Conservation (phyloP, 371 early-diverging fungal species). For the Mucor lusitanicus region DNA sequence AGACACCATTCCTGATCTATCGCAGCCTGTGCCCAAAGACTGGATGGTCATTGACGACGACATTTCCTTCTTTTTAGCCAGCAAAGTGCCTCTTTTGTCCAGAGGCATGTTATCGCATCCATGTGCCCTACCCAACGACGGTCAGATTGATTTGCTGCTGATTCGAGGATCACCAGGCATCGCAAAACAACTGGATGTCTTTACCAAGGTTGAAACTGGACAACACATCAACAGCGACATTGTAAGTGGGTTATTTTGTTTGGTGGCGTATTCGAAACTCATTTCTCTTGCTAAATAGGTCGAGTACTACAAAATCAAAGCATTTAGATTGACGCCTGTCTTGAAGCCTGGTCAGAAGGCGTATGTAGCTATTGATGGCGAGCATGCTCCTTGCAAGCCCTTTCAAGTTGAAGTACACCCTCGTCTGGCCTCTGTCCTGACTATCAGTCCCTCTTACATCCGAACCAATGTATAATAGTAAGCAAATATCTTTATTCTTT, state of each 20-base stretch:
- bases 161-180: conserved; percentile 35
- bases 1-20: conserved; percentile 35
- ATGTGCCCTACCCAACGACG: conserved; percentile 59
- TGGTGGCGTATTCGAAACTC: background rate
- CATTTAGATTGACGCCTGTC: conserved; percentile 55
- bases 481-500: too few relatives aligned
- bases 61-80: conserved; percentile 48
- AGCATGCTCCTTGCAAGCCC: conserved; percentile 54
- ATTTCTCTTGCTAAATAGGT: conserved; percentile 35
- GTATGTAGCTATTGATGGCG: conserved; percentile 63
- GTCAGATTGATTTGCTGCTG: conserved; percentile 55
- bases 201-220: conserved; percentile 55
- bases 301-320: conserved; percentile 62
- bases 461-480: background rate
- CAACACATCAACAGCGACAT: conserved; percentile 48
- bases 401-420: conserved; percentile 65
- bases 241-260: conserved; percentile 25
- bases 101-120: conserved; percentile 56
- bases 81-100: conserved; percentile 58
- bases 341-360: conserved; percentile 31
- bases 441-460: conserved; percentile 4
- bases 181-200: conserved; percentile 30
- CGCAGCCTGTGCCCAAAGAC: conserved; percentile 42
- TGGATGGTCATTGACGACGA: conserved; percentile 54
- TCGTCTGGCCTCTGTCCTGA: conserved; percentile 38